phyloP scores from a whole-genome alignment of 805 yeast species.

The Monosporozyma siamensis region DNA sequence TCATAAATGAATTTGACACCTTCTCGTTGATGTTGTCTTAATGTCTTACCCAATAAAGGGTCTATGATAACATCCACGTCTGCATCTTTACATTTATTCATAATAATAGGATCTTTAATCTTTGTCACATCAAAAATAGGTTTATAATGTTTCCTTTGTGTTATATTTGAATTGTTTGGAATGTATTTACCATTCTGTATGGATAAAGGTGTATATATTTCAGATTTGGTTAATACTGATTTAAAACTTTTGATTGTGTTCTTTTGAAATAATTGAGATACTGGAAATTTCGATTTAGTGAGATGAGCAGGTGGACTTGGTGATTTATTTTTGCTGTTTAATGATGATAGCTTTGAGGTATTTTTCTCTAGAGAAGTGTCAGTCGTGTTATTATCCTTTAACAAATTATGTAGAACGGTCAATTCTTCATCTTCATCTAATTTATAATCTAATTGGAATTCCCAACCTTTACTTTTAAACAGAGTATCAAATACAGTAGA shows the following conservation, averaged over 20 bases:
- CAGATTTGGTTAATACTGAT: slow-evolving; percentile 10
- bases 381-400: not conserved
- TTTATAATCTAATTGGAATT: slow-evolving; percentile 51
- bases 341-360: no score
- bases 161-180: not conserved
- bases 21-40: slow-evolving; percentile 81
- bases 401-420: not conserved
- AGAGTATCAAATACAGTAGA: slow-evolving; percentile 32
- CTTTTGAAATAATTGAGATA: slow-evolving; percentile 11
- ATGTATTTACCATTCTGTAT: slow-evolving; percentile 9
- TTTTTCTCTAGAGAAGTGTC: not conserved
- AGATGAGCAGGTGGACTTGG: not conserved
- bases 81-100: slow-evolving; percentile 31
- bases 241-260: slow-evolving; percentile 12
- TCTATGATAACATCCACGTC: slow-evolving; percentile 48
- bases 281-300: slow-evolving; percentile 6
- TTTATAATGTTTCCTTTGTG: slow-evolving; percentile 17
- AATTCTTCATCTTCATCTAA: slow-evolving; percentile 23
- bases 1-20: slow-evolving; percentile 78
- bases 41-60: slow-evolving; percentile 39
- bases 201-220: slow-evolving; percentile 6
- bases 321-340: no score
- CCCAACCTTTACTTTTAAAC: slow-evolving; percentile 47
- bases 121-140: slow-evolving; percentile 35
- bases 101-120: slow-evolving; percentile 33